Conservation (phyloP, 2,329 filamentous ascomycete genomes). For the Zasmidium angulare region DNA sequence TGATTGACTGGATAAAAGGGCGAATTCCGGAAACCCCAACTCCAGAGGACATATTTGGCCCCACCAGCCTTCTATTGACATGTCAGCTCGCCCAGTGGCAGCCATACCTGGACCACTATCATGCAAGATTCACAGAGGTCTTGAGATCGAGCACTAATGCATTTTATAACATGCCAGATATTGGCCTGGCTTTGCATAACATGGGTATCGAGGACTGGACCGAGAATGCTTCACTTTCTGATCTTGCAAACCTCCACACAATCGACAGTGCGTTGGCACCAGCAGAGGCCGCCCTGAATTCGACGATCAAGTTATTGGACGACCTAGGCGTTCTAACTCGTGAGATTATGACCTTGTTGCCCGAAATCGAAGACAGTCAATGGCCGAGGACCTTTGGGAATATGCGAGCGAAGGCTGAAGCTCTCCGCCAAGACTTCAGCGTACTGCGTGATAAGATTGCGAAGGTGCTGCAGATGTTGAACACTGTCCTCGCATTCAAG, state of each 20-base stretch:
- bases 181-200: neutral
- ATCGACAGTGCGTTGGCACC: no score
- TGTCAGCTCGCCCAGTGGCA: neutral
- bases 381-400: neutral
- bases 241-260: no score
- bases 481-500: neutral
- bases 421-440: neutral
- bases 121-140: neutral
- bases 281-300: no score
- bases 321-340: no score
- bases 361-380: neutral
- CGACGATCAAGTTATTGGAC: no score
- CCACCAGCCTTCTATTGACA: no score
- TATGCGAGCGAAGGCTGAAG: neutral
- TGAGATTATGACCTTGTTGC: no score
- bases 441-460: neutral
- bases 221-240: no score
- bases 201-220: neutral
- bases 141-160: neutral
- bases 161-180: neutral
- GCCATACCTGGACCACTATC: neutral
- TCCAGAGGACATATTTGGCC: no score
- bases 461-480: neutral
- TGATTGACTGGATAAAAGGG: neutral
- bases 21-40: neutral